Evolutionary conservation across 179 eudicot genomes (phyloP), one percentile per base, ranked within the genome.

Genomic region (Patellifolia procumbens): DNA sequence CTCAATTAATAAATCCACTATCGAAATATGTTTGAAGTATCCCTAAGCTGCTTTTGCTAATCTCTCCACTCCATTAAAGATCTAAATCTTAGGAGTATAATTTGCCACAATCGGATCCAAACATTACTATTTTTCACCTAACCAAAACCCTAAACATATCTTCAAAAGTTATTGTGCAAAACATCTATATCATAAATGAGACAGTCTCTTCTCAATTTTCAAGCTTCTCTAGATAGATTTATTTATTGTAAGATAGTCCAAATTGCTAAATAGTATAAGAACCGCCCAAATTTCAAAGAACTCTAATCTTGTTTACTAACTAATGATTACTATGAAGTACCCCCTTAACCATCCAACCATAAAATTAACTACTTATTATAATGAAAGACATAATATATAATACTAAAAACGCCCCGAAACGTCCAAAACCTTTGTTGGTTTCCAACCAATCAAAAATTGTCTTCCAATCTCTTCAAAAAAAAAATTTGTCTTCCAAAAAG

Each of bases 371-470:
- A 24, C 56, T 45, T 29, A 76, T 17, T 3, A 16, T 58, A 26
- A 60, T 22, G 12, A 72, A 32, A 48, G 19, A 61, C 70, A 20
- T 0, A 24, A 75, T 11, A 66, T 2, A 8, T 16, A 22, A 53
- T 34, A 37, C 31, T 28, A 63, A 78, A 73, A 22, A 72, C 76
- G 55, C 53, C 32, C 77, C 77, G 37, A 72, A 65, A 72, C 66
- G 68, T 73, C 77, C 76, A 78, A 78, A 64, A 59, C 32, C 52
- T 34, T 42, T 78, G 76, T 12, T 73, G 76, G 76, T 72, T 72
- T 72, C 81, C 77, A 64, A 73, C 81, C 67, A 78, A 71, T 70
- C 73, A 64, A 55, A 65, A 65, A 19, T 65, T 65, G 46, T 19
- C 69, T 29, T 71, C 55, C 22, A 48, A 48, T 46, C 26, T 49